Evolutionary conservation across 495 filamentous ascomycete species (phyloP).

Genomic region (Parachaetomium inaequale): DNA sequence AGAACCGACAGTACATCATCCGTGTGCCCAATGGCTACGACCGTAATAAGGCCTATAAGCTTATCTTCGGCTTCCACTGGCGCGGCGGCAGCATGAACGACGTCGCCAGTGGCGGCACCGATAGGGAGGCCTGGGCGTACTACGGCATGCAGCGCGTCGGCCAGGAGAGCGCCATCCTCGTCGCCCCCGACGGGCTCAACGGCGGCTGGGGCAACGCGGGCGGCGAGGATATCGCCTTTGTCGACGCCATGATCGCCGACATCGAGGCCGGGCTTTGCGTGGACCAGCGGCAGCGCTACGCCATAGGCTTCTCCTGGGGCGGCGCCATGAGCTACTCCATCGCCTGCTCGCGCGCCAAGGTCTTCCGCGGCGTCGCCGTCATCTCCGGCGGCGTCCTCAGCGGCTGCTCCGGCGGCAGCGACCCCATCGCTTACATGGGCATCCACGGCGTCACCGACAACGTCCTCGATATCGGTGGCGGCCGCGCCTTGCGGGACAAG

Average conservation of each 20-base stretch:
- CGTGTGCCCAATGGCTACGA: constrained; percentile 45
- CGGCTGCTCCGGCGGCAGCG: constrained; percentile 32
- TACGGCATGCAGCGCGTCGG: constrained; percentile 41
- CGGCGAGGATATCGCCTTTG: constrained; percentile 44
- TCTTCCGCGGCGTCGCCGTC: constrained; percentile 44
- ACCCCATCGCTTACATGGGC: constrained; percentile 43
- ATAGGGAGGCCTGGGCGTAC: constrained; percentile 20
- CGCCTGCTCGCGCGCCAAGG: constrained; percentile 36
- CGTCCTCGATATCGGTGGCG: constrained; percentile 35
- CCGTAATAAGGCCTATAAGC: constrained; percentile 38
- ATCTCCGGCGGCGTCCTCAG: constrained; percentile 32
- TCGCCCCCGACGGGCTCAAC: constrained; percentile 43
- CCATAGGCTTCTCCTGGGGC: constrained; percentile 49
- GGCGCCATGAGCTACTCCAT: constrained; percentile 47
- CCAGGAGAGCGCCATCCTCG: constrained; percentile 40
- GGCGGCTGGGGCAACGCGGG: constrained; percentile 44
- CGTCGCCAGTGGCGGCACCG: constrained; percentile 32
- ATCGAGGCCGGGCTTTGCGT: constrained; percentile 43
- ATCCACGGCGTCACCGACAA: constrained; percentile 41
- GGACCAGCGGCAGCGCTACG: constrained; percentile 40
- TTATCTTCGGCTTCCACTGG: constrained; percentile 43
- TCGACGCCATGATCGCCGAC: constrained; percentile 35
- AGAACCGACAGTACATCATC: constrained; percentile 35
- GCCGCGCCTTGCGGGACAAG: constrained; percentile 34
- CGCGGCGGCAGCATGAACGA: constrained; percentile 36